phyloP scores from a whole-genome alignment of 2,329 filamentous ascomycete species.

The Colletotrichum eremochloae region DNA sequence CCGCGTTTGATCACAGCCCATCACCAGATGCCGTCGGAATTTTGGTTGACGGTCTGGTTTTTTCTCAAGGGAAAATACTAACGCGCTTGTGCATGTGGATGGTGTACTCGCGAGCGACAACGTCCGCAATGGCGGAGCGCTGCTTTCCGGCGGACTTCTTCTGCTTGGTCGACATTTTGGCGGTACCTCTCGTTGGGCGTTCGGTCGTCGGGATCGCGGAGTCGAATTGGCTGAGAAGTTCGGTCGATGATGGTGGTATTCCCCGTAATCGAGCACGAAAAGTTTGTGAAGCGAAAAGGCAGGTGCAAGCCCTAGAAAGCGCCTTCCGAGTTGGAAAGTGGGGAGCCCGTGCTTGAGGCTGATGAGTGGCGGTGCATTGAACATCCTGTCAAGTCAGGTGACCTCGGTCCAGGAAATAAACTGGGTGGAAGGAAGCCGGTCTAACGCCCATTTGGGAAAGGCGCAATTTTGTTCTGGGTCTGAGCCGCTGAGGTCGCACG shows the following conservation, averaged over 20 bases:
- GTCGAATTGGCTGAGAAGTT: conserved; percentile 42
- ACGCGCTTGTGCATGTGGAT: conserved; percentile 98
- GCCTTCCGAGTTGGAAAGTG: conserved; percentile 3
- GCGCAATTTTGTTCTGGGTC: neutral
- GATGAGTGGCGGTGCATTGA: neutral
- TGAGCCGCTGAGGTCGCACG: neutral
- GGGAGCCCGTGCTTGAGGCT: conserved; percentile 19
- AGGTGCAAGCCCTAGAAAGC: conserved; percentile 33
- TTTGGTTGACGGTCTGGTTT: conserved; percentile 24
- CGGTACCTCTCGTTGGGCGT: conserved; percentile 47
- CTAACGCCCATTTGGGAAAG: neutral
- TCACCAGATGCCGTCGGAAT: conserved; percentile 4
- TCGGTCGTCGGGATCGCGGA: conserved; percentile 41
- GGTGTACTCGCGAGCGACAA: conserved; percentile 99
- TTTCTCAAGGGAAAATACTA: conserved; percentile 53
- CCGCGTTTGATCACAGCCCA: conserved; percentile 15
- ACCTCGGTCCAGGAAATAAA: neutral
- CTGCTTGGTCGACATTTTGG: conserved; percentile 73
- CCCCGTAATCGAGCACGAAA: conserved; percentile 30
- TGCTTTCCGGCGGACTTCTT: conserved; percentile 77
- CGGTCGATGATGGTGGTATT: conserved; percentile 26
- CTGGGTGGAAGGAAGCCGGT: neutral
- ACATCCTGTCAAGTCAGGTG: neutral
- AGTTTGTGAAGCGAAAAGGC: conserved; percentile 39
- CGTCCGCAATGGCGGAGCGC: conserved; percentile 97